These are phyloP conservation scores for Sporisorium sorghi DNA, from an alignment of 1,284 basidiomycete genomes.

Conservation along the genomic window DNA sequence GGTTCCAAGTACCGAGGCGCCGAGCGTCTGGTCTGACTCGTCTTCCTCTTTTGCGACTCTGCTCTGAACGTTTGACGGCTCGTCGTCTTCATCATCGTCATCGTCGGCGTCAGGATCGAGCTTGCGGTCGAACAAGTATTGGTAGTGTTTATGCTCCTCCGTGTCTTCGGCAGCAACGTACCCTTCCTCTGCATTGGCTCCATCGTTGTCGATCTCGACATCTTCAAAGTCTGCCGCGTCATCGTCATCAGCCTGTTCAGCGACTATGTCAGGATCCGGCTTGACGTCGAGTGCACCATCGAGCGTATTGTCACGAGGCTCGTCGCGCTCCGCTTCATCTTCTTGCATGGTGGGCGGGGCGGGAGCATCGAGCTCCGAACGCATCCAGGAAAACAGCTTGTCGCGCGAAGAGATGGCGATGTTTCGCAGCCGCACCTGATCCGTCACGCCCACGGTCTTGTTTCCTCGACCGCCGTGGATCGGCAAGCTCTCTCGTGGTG, in stretches of 20 bases:
- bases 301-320: conserved; percentile 39
- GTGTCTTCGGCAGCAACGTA: conserved; percentile 31
- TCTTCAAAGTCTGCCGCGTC: conserved; percentile 42
- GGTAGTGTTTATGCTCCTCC: conserved; percentile 43
- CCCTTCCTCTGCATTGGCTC: conserved; percentile 11
- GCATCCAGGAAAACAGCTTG: conserved; percentile 65
- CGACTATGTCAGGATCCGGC: neutral
- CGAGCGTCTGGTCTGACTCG: conserved; percentile 23
- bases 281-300: conserved; percentile 19
- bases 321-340: conserved; percentile 22
- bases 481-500: conserved; percentile 36
- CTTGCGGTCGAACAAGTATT: conserved; percentile 48
- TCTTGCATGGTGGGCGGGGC: conserved; percentile 54
- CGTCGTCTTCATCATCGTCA: conserved; percentile 29
- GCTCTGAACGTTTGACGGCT: neutral
- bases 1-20: conserved; percentile 36
- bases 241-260: conserved; percentile 4
- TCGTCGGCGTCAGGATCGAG: conserved; percentile 49
- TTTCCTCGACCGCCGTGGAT: conserved; percentile 48
- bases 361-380: conserved; percentile 48
- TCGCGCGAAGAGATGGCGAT: conserved; percentile 56
- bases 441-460: conserved; percentile 53
- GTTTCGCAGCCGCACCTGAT: conserved; percentile 61
- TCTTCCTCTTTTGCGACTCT: neutral
- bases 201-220: conserved; percentile 24